Conservation (phyloP, 352 stramenopile species). For the Phytophthora pluvialis region DNA sequence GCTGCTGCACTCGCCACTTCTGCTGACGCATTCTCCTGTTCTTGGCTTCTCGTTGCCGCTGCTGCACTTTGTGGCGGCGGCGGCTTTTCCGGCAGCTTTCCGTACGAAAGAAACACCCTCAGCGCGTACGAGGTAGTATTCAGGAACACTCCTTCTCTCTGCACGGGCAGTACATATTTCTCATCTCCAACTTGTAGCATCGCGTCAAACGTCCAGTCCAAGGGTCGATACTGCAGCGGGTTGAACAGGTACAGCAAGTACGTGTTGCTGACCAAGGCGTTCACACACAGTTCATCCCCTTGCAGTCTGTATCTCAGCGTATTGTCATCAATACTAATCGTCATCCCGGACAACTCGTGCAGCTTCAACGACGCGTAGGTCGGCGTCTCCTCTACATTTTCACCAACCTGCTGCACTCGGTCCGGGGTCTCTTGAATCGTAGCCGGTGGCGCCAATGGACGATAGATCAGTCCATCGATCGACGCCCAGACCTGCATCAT, state of each 20-base stretch:
- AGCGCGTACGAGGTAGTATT: constrained; percentile 76
- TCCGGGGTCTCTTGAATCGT: constrained; percentile 51
- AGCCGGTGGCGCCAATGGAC: constrained; percentile 67
- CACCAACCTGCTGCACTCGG: constrained; percentile 4
- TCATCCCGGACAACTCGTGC: constrained; percentile 88
- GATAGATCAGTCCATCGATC: constrained; percentile 83
- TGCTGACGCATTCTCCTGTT: constrained; percentile 25
- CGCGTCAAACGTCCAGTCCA: constrained; percentile 85
- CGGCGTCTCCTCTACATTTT: constrained; percentile 10
- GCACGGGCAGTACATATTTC: constrained; percentile 55
- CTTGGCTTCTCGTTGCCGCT: constrained; percentile 5
- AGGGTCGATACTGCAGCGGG: constrained; percentile 74
- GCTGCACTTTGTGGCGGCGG: neutral
- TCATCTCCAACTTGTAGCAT: constrained; percentile 62
- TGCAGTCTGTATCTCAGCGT: constrained; percentile 77
- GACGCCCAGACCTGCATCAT: constrained; percentile 91
- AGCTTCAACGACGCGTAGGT: constrained; percentile 63
- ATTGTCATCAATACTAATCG: constrained; percentile 87
- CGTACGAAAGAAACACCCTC: constrained; percentile 87
- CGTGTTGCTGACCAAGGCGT: constrained; percentile 85
- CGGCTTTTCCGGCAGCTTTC: constrained; percentile 59
- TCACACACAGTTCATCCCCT: constrained; percentile 69
- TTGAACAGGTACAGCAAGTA: constrained; percentile 92
- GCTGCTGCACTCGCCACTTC: constrained; percentile 16
- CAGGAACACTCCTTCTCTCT: constrained; percentile 84